Base-by-base conservation (phyloP, 768 basidiomycete species). In the Calocybe cyanea region DNA sequence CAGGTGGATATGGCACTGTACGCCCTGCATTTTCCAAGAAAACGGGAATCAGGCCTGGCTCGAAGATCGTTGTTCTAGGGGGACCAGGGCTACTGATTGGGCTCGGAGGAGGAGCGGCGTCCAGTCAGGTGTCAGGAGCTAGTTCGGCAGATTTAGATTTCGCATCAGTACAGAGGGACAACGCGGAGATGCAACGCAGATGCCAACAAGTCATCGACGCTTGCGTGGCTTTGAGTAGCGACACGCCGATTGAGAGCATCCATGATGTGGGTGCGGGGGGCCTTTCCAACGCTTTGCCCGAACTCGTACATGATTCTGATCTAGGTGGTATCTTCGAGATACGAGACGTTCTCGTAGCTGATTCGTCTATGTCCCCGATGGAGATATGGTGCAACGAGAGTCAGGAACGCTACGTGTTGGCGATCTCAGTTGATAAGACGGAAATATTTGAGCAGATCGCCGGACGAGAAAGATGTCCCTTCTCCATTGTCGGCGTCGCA, bases 321-420 rank as follows among this genome's bases (percentile, higher is more conserved):
- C 75, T 96, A 4, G 96, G 96, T 7, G 96, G 91, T 0, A 73
- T 62, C 3, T 93, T 98, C 59, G 96, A 99, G 69, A 94, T 99
- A 54, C 75, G 95, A 17, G 89, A 97, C 56, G 84, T 99, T 6
- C 76, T 91, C 19, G 83, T 96, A 32, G 95, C 92, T 21, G 96
- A 98, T 62, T 75, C 78, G 18, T 86, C 87, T 31, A 91, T 99
- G 90, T 93, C 91, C 3, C 96, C 96, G 0, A 97, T 99, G 95
- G 95, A 98, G 68, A 97, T 98, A 40, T 99, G 96, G 96, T 98
- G 96, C 62, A 99, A 99, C 66, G 96, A 99, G 67, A 87, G 85
- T 53, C 96, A 98, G 70, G 96, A 98, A 59, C 84, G 96, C 31
- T 99, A 98, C 61, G 96, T 98, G 21, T 76, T 98, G 23, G 96